Conservation (phyloP, 768 basidiomycete species). For the Lanmaoa pseudosensibilis region DNA sequence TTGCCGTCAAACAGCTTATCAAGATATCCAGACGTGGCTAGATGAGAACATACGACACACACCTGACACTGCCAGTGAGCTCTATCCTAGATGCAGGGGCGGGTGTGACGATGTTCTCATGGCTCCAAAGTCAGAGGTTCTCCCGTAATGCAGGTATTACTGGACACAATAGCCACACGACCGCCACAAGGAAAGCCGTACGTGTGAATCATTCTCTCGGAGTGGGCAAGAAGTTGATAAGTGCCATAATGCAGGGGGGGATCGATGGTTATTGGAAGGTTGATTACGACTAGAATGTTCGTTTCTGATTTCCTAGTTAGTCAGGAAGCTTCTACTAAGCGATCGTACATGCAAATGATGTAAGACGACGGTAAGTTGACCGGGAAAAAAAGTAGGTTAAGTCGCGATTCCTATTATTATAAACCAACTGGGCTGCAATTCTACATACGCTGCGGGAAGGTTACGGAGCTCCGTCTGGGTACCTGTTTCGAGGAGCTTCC, state of each 20-base stretch:
- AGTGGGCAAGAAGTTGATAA: neutral
- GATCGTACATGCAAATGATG: neutral
- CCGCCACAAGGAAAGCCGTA: slow-evolving; percentile 14
- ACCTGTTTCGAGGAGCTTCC: slow-evolving; percentile 7
- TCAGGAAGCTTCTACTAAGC: slow-evolving; percentile 3
- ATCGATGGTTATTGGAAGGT: neutral
- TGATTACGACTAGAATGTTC: neutral
- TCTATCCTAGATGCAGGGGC: neutral
- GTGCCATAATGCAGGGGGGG: neutral
- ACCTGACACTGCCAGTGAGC: neutral
- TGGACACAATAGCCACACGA: neutral
- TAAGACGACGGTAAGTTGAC: neutral
- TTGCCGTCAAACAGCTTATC: neutral
- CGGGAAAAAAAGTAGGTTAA: neutral
- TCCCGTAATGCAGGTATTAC: neutral
- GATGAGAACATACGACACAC: neutral
- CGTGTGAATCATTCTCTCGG: neutral
- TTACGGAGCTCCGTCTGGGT: slow-evolving; percentile 3
- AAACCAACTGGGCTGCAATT: neutral
- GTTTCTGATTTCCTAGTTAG: slow-evolving; percentile 3
- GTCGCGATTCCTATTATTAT: slow-evolving; percentile 3
- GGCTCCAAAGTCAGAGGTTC: neutral
- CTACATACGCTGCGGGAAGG: neutral
- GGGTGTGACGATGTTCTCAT: neutral
- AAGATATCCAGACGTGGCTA: neutral